Conservation (phyloP, 352 stramenopile species). For the Peronospora destructor region DNA sequence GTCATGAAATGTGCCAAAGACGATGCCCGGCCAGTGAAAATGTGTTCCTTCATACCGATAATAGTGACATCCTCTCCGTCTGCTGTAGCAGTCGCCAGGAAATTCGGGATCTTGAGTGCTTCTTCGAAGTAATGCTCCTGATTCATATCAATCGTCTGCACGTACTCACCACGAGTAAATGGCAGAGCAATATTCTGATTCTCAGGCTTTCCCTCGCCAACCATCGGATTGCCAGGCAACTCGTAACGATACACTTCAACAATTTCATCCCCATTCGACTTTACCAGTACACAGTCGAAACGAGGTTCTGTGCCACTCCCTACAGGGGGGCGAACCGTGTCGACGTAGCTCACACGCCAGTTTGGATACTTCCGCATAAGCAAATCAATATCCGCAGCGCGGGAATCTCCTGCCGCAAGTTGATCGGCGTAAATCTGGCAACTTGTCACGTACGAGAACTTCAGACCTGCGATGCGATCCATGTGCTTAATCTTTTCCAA, state of each 20-base stretch:
- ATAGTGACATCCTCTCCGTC: conserved; percentile 68
- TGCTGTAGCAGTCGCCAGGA: conserved; percentile 65
- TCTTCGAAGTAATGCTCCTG: conserved; percentile 88
- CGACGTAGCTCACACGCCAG: conserved; percentile 86
- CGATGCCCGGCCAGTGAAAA: conserved; percentile 82
- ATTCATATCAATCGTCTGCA: conserved; percentile 90
- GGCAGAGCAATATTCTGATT: conserved; percentile 85
- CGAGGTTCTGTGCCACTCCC: conserved; percentile 60
- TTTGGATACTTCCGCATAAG: conserved; percentile 96
- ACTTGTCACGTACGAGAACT: conserved; percentile 87
- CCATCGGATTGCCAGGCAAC: conserved; percentile 70
- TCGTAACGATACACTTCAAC: conserved; percentile 86
- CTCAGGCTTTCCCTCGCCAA: conserved; percentile 82
- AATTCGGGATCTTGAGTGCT: conserved; percentile 85
- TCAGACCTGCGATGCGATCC: conserved; percentile 78
- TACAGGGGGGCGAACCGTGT: conserved; percentile 69
- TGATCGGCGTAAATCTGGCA: conserved; percentile 87
- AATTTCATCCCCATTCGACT: conserved; percentile 79
- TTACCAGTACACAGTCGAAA: conserved; percentile 77
- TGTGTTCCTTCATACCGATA: conserved; percentile 87
- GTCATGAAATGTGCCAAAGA: conserved; percentile 85
- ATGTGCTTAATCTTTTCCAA: conserved; percentile 88
- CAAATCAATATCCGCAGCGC: conserved; percentile 94
- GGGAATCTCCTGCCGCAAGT: conserved; percentile 54
- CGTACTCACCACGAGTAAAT: conserved; percentile 80